A percentile compares a stretch with the other conserved stretches of the same genome.
Evolutionary conservation across 495 filamentous ascomycete species (phyloP).

Genomic region (Friedmanniomyces endolithicus): DNA sequence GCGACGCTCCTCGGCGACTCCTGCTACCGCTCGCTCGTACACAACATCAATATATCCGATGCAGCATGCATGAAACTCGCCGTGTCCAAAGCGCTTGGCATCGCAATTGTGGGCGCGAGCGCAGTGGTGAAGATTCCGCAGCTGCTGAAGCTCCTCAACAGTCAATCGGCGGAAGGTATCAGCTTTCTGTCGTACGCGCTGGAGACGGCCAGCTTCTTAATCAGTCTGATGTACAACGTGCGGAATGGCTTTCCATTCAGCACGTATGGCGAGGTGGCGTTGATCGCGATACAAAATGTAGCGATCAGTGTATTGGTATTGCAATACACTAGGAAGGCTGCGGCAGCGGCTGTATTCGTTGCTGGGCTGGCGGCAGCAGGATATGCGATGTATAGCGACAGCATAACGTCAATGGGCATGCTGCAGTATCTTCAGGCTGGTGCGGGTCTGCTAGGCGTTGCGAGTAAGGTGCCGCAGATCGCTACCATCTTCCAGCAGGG

Average conservation of each 20-base stretch:
- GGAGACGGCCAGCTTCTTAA: slow-evolving; percentile 73
- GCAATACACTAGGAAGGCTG: slow-evolving; percentile 53
- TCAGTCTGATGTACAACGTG: slow-evolving; percentile 77
- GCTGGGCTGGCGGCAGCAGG: slow-evolving; percentile 55
- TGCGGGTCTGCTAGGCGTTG: slow-evolving; percentile 68
- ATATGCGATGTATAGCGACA: slow-evolving; percentile 53
- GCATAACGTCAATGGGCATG: slow-evolving; percentile 51
- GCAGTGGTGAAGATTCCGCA: slow-evolving; percentile 91
- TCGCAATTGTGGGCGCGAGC: slow-evolving; percentile 80
- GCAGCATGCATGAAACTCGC: slow-evolving; percentile 69
- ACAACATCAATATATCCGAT: slow-evolving; percentile 62
- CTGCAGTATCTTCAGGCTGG: slow-evolving; percentile 72
- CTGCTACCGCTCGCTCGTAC: slow-evolving; percentile 74
- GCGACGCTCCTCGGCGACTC: slow-evolving; percentile 63
- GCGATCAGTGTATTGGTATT: slow-evolving; percentile 74
- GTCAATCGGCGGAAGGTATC: slow-evolving; percentile 43
- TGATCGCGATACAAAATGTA: slow-evolving; percentile 85
- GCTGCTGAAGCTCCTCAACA: slow-evolving; percentile 43
- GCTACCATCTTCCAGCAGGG: slow-evolving; percentile 67
- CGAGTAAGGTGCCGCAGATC: slow-evolving; percentile 89
- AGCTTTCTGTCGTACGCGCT: slow-evolving; percentile 83
- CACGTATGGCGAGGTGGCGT: slow-evolving; percentile 86
- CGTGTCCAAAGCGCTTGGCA: slow-evolving; percentile 81
- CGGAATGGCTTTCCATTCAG: slow-evolving; percentile 86
- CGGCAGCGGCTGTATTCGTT: slow-evolving; percentile 57